Conservation (phyloP, 2,329 filamentous ascomycete genomes). For the Microcera coccophila region DNA sequence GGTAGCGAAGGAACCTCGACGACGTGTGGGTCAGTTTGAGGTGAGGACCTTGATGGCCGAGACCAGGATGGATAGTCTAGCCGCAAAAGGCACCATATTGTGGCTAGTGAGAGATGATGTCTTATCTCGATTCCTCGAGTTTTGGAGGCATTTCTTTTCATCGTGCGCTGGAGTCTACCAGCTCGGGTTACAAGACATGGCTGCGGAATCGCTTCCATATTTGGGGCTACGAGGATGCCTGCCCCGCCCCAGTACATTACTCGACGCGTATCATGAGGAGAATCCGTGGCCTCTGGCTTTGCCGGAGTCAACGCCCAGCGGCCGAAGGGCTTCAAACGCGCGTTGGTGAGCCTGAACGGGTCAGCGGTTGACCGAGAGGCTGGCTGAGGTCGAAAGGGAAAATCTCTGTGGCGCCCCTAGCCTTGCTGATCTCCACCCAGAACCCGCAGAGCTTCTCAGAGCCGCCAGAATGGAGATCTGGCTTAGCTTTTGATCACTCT, state of each 20-base stretch:
- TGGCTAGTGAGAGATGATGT: constrained; percentile 9
- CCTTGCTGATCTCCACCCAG: constrained; percentile 1
- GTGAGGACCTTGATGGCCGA: constrained; percentile 29
- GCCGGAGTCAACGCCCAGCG: too few species aligned
- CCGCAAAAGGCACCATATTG: constrained; percentile 2
- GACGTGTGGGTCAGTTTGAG: constrained; percentile 26
- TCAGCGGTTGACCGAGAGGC: background rate
- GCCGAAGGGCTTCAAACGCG: too few species aligned
- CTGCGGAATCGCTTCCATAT: too few species aligned
- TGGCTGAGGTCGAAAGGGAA: background rate
- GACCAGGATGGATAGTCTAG: background rate
- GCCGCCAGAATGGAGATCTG: constrained; percentile 1
- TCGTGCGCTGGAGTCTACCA: too few species aligned
- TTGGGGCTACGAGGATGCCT: too few species aligned
- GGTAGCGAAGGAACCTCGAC: too few species aligned
- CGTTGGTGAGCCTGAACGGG: too few species aligned
- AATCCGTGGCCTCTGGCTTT: too few species aligned
- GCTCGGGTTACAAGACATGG: too few species aligned
- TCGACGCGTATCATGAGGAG: too few species aligned
- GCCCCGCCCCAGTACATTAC: too few species aligned
- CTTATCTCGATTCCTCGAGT: background rate
- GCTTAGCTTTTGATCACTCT: background rate
- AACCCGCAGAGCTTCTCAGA: constrained; percentile 6
- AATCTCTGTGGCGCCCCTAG: constrained; percentile 15
- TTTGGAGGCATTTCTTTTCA: background rate